Conservation (phyloP, 106 monocot genomes). For the Triglochin maritima region DNA sequence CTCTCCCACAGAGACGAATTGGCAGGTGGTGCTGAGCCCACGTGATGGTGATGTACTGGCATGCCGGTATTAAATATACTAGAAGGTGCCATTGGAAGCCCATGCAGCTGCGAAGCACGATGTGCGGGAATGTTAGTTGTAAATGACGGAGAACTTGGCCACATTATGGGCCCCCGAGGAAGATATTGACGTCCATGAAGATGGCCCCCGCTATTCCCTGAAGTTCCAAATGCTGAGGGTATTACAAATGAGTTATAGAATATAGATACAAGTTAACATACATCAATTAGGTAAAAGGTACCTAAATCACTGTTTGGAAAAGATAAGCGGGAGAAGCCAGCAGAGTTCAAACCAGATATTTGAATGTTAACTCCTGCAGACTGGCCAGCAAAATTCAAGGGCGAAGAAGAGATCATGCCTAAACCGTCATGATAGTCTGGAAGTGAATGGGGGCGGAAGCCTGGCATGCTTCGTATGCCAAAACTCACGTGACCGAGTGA, state of each 20-base stretch:
- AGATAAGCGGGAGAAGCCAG: background rate
- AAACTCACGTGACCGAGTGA: slow-evolving; percentile 48
- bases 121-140: slow-evolving; percentile 19
- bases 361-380: slow-evolving; percentile 6
- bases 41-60: slow-evolving; percentile 40
- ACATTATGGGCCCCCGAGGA: slow-evolving; percentile 12
- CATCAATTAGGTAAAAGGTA: slow-evolving; percentile 5
- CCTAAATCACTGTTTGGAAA: slow-evolving; percentile 14
- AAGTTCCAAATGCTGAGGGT: background rate
- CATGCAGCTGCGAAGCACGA: slow-evolving; percentile 29
- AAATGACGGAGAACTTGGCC: slow-evolving; percentile 23
- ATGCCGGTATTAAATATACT: slow-evolving; percentile 33
- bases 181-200: slow-evolving; percentile 6
- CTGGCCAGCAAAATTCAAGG: slow-evolving; percentile 3
- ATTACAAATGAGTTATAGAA: background rate
- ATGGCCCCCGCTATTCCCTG: slow-evolving; percentile 2
- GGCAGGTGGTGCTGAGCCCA: slow-evolving; percentile 74
- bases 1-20: slow-evolving; percentile 63
- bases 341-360: background rate
- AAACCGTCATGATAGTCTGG: slow-evolving; percentile 17
- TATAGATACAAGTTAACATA: too few species aligned
- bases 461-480: slow-evolving; percentile 33
- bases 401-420: background rate
- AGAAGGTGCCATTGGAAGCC: slow-evolving; percentile 58
- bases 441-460: slow-evolving; percentile 60